phyloP scores from a whole-genome alignment of 1,139 yeast genomes.

The Blastobotrys persicus region DNA sequence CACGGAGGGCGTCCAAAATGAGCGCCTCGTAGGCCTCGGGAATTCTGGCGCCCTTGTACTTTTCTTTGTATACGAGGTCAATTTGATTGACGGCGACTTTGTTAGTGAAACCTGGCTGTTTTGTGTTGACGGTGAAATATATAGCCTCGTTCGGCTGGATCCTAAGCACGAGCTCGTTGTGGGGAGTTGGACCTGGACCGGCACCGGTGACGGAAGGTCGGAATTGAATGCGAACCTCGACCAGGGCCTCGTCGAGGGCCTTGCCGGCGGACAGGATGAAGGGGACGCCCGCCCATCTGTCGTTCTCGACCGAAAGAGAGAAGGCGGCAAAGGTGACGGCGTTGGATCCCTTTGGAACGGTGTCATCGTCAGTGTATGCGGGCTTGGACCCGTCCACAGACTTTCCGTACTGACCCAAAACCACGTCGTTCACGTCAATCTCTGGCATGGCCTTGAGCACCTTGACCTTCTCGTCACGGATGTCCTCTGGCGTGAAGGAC shows the following conservation, averaged over 20 bases:
- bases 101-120: slow-evolving; percentile 80
- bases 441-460: slow-evolving; percentile 78
- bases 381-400: slow-evolving; percentile 89
- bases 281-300: slow-evolving; percentile 98
- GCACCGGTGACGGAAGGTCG: slow-evolving; percentile 45
- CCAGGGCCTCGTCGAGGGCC: slow-evolving; percentile 85
- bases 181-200: slow-evolving; percentile 24
- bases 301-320: slow-evolving; percentile 73
- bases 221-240: slow-evolving; percentile 91
- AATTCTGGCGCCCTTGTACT: slow-evolving; percentile 77
- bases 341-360: slow-evolving; percentile 78
- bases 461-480: slow-evolving; percentile 94
- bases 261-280: slow-evolving; percentile 95
- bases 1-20: slow-evolving; percentile 84
- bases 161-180: slow-evolving; percentile 91
- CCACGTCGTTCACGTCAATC: slow-evolving; percentile 61
- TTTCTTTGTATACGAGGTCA: slow-evolving; percentile 77
- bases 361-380: slow-evolving; percentile 85
- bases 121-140: slow-evolving; percentile 86
- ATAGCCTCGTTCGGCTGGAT: slow-evolving; percentile 94
- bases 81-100: slow-evolving; percentile 82
- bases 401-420: slow-evolving; percentile 83
- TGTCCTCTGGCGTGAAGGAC: slow-evolving; percentile 84
- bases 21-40: slow-evolving; percentile 98
- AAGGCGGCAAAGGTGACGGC: slow-evolving; percentile 93